Percentiles rank a stretch among this genome's conserved stretches.
Conservation (phyloP, 805 yeast genomes). For the Monosporozyma yasuniensis region DNA sequence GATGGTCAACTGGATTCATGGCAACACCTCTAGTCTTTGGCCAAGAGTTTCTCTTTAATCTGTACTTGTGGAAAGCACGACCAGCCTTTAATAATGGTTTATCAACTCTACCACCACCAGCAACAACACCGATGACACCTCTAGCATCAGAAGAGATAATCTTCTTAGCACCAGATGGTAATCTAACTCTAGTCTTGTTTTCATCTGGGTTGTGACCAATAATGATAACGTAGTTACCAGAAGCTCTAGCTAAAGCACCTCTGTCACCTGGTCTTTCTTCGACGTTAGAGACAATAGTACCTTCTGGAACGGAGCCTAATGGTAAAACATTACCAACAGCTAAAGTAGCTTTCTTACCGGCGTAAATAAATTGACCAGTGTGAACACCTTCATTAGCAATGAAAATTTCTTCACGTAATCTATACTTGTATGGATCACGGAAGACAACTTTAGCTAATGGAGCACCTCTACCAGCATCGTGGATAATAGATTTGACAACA, state of each 20-base stretch:
- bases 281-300: constrained; percentile 97
- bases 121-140: constrained; percentile 99
- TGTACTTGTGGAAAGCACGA: constrained; percentile 99
- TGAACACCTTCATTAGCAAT: constrained; percentile 99
- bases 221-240: constrained; percentile 98
- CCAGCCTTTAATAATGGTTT: constrained; percentile 99
- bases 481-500: constrained; percentile 95
- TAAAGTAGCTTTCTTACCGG: constrained; percentile 97
- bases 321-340: constrained; percentile 97
- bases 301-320: constrained; percentile 95
- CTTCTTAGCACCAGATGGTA: constrained; percentile 99
- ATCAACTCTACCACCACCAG: constrained; percentile 99
- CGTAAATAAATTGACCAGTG: constrained; percentile 98
- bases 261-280: constrained; percentile 99
- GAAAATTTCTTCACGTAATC: constrained; percentile 95
- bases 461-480: constrained; percentile 99
- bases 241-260: constrained; percentile 99
- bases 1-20: constrained; percentile 99
- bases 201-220: constrained; percentile 99
- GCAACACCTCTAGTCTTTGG: constrained; percentile 99
- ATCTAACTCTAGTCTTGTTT: constrained; percentile 97
- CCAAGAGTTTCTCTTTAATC: constrained; percentile 99
- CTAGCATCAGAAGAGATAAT: constrained; percentile 90
- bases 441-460: constrained; percentile 97
- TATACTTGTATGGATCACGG: constrained; percentile 99